These are phyloP conservation scores for Candida albicans DNA, from an alignment of 1,139 yeast genomes.

Conservation along the genomic window DNA sequence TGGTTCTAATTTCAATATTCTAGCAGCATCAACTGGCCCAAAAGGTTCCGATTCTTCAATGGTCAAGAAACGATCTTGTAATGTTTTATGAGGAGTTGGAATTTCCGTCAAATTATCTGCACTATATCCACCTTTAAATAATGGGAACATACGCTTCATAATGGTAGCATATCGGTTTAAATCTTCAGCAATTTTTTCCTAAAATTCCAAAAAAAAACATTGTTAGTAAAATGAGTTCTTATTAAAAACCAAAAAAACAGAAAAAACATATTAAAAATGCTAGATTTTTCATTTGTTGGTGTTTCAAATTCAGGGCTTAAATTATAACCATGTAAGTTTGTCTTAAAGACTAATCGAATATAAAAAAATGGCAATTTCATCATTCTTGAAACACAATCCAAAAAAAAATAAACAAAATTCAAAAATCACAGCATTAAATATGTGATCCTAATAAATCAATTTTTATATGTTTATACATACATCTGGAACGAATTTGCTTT, in stretches of 20 bases:
- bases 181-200: slow-evolving; percentile 52
- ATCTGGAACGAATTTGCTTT: slow-evolving; percentile 56
- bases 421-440: slow-evolving; percentile 42
- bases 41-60: slow-evolving; percentile 96
- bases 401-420: not conserved
- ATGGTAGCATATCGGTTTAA: slow-evolving; percentile 55
- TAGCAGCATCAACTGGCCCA: slow-evolving; percentile 96
- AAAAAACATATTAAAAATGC: too few species aligned
- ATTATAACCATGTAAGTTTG: slow-evolving; percentile 55
- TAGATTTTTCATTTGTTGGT: not conserved
- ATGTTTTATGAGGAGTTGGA: slow-evolving; percentile 84
- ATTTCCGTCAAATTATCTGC: slow-evolving; percentile 87
- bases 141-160: slow-evolving; percentile 81
- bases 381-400: slow-evolving; percentile 12
- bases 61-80: slow-evolving; percentile 79
- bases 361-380: slow-evolving; percentile 21
- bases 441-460: too few species aligned
- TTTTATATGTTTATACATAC: too few species aligned
- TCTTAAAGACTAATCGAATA: slow-evolving; percentile 83
- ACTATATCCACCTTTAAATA: slow-evolving; percentile 48
- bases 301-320: slow-evolving; percentile 13
- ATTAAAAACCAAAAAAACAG: not conserved
- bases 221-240: slow-evolving; percentile 11
- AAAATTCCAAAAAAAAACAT: slow-evolving; percentile 8
- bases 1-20: slow-evolving; percentile 76